These are phyloP conservation scores for Hibiscus tridactylites DNA, from an alignment of 345 rosid genomes.

Conservation along the genomic window DNA sequence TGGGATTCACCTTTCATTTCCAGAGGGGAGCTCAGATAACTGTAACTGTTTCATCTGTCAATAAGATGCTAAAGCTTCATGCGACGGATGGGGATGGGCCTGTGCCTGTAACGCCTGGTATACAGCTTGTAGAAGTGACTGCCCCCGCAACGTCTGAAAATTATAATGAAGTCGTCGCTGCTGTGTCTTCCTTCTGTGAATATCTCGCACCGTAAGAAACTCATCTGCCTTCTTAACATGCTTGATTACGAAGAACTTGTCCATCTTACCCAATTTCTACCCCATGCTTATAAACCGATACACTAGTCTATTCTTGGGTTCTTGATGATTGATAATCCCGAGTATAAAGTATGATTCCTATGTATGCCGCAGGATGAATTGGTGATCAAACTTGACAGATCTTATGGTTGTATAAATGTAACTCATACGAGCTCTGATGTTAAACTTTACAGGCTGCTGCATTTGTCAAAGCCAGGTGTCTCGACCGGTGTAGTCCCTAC, in stretches of 20 bases:
- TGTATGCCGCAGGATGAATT: neutral
- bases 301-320: neutral
- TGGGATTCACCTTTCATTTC: constrained; percentile 84
- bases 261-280: neutral
- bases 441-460: constrained; percentile 57
- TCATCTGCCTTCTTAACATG: neutral
- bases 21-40: constrained; percentile 65
- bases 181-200: constrained; percentile 86
- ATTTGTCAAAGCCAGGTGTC: constrained; percentile 82
- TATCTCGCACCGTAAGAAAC: constrained; percentile 84
- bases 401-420: neutral
- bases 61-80: constrained; percentile 74
- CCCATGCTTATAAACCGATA: neutral
- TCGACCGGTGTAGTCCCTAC: constrained; percentile 88
- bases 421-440: neutral
- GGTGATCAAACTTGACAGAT: neutral
- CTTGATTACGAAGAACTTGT: neutral
- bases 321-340: neutral
- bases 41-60: constrained; percentile 73
- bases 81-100: constrained; percentile 68
- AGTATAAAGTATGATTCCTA: neutral
- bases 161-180: constrained; percentile 68
- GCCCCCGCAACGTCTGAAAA: constrained; percentile 88
- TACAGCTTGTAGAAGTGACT: constrained; percentile 91
- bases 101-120: constrained; percentile 88